Conservation (phyloP, 176 grass and related monocot species). For the Cenchrus americanus region DNA sequence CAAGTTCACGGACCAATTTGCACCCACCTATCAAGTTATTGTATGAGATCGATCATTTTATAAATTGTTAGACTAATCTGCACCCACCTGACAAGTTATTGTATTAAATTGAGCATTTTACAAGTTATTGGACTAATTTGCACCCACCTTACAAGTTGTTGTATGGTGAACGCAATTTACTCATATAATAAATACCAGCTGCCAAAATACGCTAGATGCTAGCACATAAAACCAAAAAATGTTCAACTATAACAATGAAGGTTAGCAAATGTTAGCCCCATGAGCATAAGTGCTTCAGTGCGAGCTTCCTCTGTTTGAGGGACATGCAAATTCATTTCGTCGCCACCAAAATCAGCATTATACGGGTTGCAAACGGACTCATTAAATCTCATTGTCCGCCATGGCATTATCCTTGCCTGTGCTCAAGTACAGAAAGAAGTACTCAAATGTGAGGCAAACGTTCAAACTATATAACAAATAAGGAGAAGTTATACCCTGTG, state of each 20-base stretch:
- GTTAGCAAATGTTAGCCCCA: conserved; percentile 79
- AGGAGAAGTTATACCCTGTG: conserved; percentile 64
- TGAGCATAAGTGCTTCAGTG: conserved; percentile 95
- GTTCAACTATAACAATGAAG: conserved; percentile 30
- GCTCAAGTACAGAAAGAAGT: conserved; percentile 40
- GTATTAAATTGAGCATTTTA: no score
- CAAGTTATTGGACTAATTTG: no score
- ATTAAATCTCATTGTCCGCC: conserved; percentile 98
- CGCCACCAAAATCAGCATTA: conserved; percentile 99
- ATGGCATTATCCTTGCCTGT: conserved; percentile 96
- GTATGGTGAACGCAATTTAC: no score
- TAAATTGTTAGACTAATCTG: no score
- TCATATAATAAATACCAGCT: conserved; percentile 19
- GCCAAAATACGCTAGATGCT: neutral
- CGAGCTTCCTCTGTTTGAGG: conserved; percentile 99
- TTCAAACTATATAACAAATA: no score
- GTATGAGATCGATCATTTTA: no score
- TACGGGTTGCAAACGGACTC: conserved; percentile 99
- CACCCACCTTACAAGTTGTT: no score
- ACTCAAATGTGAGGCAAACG: conserved; percentile 28
- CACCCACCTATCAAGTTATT: no score
- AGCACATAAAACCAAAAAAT: conserved; percentile 29
- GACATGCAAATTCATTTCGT: conserved; percentile 99
- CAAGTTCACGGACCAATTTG: no score
- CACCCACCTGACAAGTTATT: no score